Base-by-base conservation (phyloP, 441 rosid species). In the Dalechampia spathulata region DNA sequence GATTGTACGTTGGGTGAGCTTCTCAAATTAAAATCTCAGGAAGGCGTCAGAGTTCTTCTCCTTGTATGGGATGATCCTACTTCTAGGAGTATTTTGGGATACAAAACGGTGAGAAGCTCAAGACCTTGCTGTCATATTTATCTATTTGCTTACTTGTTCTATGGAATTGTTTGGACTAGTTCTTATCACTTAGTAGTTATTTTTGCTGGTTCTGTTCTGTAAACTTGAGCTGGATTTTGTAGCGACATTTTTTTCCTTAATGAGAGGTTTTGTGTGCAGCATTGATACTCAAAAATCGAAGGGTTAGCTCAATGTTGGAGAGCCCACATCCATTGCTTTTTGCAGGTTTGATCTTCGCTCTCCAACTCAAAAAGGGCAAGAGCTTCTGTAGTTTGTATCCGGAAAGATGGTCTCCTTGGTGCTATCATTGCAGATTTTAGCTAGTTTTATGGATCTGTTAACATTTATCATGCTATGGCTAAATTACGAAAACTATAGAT, bases 1-100 rank as follows among this genome's bases (percentile, higher is more conserved):
- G 75, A 69, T 53, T 46, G 69, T 65, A 70, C 85, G 7, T 72
- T 93, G 26, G 99, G 99, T 40, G 93, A 93, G 51, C 85, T 93
- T 70, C 74, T 93, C 37, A 83, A 78, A 70, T 56, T 73, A 38
- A 93, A 83, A 78, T 90, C 99, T 57, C 93, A 76, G 63, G 97
- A 93, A 81, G 99, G 97, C 47, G 97, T 90, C 19, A 79, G 96
- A 55, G 99, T 93, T 52, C 79, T 93, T 69, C 95, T 90, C 50
- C 90, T 90, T 49, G 61, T 93, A 55, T 93, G 99, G 99, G 99
- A 93, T 80, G 99, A 93, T 64, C 96, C 96, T 38, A 90, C 96
- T 76, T 93, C 99, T 13, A 77, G 81, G 67, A 82, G 77, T 78
- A 81, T 87, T 48, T 75, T 93, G 71, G 97, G 97, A 12, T 83